Base-by-base conservation (phyloP, 441 rosid species). In the Croton setiger region DNA sequence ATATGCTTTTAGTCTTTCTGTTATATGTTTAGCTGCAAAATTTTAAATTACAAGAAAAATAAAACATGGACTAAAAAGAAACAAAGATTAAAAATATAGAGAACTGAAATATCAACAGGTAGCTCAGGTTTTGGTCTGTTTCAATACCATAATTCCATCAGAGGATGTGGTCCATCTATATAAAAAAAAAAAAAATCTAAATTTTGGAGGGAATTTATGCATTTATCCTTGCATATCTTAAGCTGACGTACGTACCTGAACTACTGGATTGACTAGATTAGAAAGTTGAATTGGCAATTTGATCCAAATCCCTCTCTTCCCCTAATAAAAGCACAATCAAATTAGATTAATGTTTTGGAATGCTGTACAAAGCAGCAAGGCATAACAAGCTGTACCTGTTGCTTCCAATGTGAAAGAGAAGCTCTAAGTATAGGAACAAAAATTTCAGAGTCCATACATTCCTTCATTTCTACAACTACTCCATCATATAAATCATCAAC, bases 251-350 rank as follows among this genome's bases (percentile, higher is more conserved):
- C 69, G 52, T 75, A 92, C 98, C 89, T 71, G 67, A 58, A 90
- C 85, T n/a, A 84, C 76, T 56, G 86, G 57, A 69, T 85, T 85
- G 7, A 92, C 85, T 15, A 90, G 88, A 83, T 84, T 76, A 17
- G 81, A 81, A 66, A 66, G 78, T 20, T 68, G 39, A 52, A 74
- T 76, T 0, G 85, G 87, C 60, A 88, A 60, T 71, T 83, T 84
- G 72, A 88, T 81, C 93, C 93, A 88, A 65, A 86, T 73, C n/a
- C 80, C 88, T 41, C 8, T 79, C 68, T 81, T 86, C 4, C 90
- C 88, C 93, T 88, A 69, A 67, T 18, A 63, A 57, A 64, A 7
- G 4, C 17, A 23, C 9, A 21, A 23, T 0, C 7, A 18, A 33
- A 58, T n/a, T 13, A 44, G 35, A 45, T 11, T 56, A 33, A 57